phyloP scores from a whole-genome alignment of 768 basidiomycete genomes.

The Lentinula aciculospora region DNA sequence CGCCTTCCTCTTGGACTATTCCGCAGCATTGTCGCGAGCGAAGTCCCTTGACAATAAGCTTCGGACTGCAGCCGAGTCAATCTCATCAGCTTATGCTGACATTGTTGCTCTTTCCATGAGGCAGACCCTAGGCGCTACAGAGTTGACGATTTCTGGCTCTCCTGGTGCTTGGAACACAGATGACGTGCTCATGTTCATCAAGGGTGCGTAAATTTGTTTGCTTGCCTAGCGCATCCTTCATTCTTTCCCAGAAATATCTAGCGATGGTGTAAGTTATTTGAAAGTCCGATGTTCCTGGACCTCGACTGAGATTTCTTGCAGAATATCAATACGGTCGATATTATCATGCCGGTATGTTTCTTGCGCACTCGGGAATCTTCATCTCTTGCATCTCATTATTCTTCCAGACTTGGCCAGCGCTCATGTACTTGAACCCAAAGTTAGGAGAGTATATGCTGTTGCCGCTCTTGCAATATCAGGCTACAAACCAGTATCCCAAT shows the following conservation, averaged over 20 bases:
- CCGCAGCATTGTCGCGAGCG: conserved; percentile 19
- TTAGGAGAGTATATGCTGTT: conserved; percentile 37
- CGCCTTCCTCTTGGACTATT: conserved; percentile 31
- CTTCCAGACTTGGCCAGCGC: conserved; percentile 27
- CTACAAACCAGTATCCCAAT: conserved; percentile 14
- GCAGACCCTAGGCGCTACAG: conserved; percentile 29
- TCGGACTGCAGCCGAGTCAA: conserved; percentile 19
- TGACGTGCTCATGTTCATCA: conserved; percentile 44
- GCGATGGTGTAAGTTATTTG: conserved; percentile 25
- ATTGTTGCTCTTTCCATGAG: conserved; percentile 27
- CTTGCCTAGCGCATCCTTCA: background rate
- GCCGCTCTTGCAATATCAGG: conserved; percentile 46
- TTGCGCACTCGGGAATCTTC: background rate
- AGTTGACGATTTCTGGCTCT: conserved; percentile 32
- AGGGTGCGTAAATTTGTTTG: conserved; percentile 22
- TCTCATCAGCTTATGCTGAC: conserved; percentile 25
- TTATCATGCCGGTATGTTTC: conserved; percentile 26
- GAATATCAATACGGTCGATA: conserved; percentile 40
- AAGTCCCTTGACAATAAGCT: conserved; percentile 24
- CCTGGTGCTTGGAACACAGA: conserved; percentile 28
- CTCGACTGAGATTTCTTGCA: background rate
- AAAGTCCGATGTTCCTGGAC: background rate
- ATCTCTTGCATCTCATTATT: background rate
- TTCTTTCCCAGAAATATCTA: conserved; percentile 25
- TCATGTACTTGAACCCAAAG: conserved; percentile 36